Conservation (phyloP, 2,329 filamentous ascomycete species). For the Leptographium wingfieldii region DNA sequence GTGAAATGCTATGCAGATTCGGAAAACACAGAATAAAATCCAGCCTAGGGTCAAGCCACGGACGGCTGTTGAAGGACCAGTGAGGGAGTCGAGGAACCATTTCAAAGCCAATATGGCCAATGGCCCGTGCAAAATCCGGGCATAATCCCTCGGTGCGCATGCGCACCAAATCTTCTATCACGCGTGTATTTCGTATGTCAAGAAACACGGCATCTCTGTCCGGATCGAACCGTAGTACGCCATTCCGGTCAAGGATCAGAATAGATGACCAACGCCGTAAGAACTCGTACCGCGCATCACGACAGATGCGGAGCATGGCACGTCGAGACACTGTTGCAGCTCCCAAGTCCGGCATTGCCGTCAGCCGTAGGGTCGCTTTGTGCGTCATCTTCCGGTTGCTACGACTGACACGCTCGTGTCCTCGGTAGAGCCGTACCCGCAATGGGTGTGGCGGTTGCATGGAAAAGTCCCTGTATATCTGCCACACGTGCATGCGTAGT, state of each 20-base stretch:
- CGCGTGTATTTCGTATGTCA: slow-evolving; percentile 8
- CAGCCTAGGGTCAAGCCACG: slow-evolving; percentile 8
- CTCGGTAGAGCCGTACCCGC: slow-evolving; percentile 12
- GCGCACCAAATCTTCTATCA: slow-evolving; percentile 6
- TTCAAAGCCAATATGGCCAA: slow-evolving; percentile 11
- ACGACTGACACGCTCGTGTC: slow-evolving; percentile 1
- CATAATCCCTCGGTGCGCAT: not conserved
- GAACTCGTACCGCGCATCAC: slow-evolving; percentile 9
- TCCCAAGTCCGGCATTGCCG: slow-evolving; percentile 10
- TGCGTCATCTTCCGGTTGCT: not conserved
- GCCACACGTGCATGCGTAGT: slow-evolving; percentile 11
- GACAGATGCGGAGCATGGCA: slow-evolving; percentile 6
- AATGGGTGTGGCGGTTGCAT: slow-evolving; percentile 8
- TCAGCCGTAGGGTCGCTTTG: slow-evolving; percentile 5
- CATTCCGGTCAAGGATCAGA: slow-evolving; percentile 2
- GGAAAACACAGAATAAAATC: slow-evolving; percentile 11
- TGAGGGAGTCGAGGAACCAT: slow-evolving; percentile 11
- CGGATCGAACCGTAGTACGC: slow-evolving; percentile 6
- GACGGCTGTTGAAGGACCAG: slow-evolving; percentile 6
- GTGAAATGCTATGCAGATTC: slow-evolving; percentile 10
- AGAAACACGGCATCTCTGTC: slow-evolving; percentile 8
- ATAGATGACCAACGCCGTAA: slow-evolving; percentile 1
- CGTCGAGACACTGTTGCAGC: slow-evolving; percentile 4
- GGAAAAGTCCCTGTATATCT: not conserved
- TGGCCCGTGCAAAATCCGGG: slow-evolving; percentile 5